These are phyloP conservation scores for Metarhizium anisopliae DNA, from an alignment of 2,329 filamentous ascomycete genomes.

Conservation along the genomic window DNA sequence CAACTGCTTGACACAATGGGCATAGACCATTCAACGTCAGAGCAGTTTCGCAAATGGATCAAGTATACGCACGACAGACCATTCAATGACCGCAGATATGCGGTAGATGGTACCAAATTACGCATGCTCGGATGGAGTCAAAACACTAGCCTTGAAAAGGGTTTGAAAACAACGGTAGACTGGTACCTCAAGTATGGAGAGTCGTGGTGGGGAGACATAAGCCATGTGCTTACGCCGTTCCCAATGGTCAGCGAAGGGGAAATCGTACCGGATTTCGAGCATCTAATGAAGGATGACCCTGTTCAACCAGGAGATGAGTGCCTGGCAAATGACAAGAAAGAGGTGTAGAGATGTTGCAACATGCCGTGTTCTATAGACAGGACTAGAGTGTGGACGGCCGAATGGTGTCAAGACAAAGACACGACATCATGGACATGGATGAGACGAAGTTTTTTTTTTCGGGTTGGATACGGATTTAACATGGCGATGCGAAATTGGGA, in stretches of 20 bases:
- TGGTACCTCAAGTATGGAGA: constrained; percentile 63
- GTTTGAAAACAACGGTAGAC: constrained; percentile 54
- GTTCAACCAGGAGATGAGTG: constrained; percentile 15
- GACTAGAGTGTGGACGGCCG: not conserved
- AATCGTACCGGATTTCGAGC: constrained; percentile 40
- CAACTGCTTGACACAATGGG: constrained; percentile 56
- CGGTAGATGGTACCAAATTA: constrained; percentile 62
- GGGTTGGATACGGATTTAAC: not conserved
- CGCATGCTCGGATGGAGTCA: constrained; percentile 60
- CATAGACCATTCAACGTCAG: constrained; percentile 38
- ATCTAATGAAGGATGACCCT: constrained; percentile 24
- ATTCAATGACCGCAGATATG: constrained; percentile 68
- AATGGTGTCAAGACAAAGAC: not conserved
- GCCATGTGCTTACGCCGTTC: constrained; percentile 59
- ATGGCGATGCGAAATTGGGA: not conserved
- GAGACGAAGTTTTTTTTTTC: not conserved
- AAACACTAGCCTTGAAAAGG: constrained; percentile 54
- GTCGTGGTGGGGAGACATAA: constrained; percentile 65
- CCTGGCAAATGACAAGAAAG: constrained; percentile 4
- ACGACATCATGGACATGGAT: not conserved
- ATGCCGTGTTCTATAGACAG: not conserved
- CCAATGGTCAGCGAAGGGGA: constrained; percentile 49
- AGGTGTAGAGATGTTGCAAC: not conserved
- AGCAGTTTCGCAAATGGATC: constrained; percentile 55
- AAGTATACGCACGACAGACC: constrained; percentile 70